A percentile compares a stretch with the other conserved stretches of the same genome.
Conservation (phyloP, 192 early-diverging fungal species). For the Mortierella hygrophila region DNA sequence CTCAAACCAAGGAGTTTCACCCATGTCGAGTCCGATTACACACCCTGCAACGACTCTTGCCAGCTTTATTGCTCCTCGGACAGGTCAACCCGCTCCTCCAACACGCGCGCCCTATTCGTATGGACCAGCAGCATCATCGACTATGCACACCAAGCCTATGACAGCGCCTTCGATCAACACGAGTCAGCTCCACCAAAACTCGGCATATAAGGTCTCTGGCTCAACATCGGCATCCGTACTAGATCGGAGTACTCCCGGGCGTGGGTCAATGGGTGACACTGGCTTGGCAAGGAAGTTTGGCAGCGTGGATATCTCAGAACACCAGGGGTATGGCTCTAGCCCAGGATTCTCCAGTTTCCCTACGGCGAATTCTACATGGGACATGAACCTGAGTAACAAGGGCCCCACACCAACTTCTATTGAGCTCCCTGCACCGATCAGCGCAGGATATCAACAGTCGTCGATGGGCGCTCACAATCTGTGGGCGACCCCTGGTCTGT, state of each 20-base stretch:
- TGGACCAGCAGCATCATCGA: slow-evolving; percentile 27
- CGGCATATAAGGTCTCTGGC: neutral
- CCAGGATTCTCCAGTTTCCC: slow-evolving; percentile 34
- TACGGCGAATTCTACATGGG: slow-evolving; percentile 31
- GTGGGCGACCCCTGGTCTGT: slow-evolving; percentile 37
- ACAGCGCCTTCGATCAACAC: slow-evolving; percentile 18
- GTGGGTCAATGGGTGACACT: slow-evolving; percentile 14
- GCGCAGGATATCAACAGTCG: slow-evolving; percentile 26
- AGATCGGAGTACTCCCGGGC: slow-evolving; percentile 9
- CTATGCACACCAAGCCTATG: slow-evolving; percentile 9
- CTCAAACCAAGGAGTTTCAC: slow-evolving; percentile 24
- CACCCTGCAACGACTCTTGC: slow-evolving; percentile 36
- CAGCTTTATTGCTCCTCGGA: slow-evolving; percentile 47
- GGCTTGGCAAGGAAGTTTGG: slow-evolving; percentile 33
- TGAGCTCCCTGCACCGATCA: slow-evolving; percentile 30
- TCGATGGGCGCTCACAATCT: slow-evolving; percentile 33
- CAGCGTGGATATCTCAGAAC: slow-evolving; percentile 26
- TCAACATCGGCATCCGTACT: slow-evolving; percentile 16
- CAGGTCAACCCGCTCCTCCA: slow-evolving; percentile 31
- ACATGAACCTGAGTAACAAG: slow-evolving; percentile 27
- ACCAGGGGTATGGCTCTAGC: slow-evolving; percentile 22
- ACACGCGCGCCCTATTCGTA: slow-evolving; percentile 42
- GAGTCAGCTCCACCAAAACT: slow-evolving; percentile 1
- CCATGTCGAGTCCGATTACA: slow-evolving; percentile 27
- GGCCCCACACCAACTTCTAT: slow-evolving; percentile 16